These are phyloP conservation scores for Xylariaceae sp. DNA, from an alignment of 2,329 filamentous ascomycete genomes.

Conservation along the genomic window DNA sequence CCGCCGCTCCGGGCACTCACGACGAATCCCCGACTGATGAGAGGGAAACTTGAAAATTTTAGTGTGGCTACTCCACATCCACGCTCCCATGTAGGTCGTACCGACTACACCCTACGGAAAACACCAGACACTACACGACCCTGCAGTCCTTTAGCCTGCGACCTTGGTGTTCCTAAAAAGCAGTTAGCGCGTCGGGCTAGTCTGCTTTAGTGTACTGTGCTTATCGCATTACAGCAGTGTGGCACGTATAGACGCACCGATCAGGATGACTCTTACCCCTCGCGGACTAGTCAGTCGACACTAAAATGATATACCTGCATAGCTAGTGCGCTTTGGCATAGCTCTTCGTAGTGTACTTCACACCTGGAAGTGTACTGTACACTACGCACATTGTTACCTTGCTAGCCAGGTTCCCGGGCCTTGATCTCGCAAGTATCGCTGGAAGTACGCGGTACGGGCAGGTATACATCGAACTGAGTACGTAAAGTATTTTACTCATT, in stretches of 20 bases:
- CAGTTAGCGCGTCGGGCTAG: background rate
- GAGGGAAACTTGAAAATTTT: background rate
- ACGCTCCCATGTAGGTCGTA: background rate
- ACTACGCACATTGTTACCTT: background rate
- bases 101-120: background rate
- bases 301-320: background rate
- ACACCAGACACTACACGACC: background rate
- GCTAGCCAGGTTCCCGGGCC: conserved; percentile 15
- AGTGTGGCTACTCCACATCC: conserved; percentile 10
- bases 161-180: background rate
- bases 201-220: background rate
- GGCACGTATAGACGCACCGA: background rate
- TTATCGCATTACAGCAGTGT: background rate
- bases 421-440: conserved; percentile 8
- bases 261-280: background rate
- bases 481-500: background rate
- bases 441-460: background rate
- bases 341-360: background rate
- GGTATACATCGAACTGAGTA: background rate
- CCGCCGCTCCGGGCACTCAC: conserved; percentile 5
- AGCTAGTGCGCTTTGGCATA: background rate
- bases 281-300: background rate
- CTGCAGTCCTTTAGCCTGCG: background rate
- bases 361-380: background rate
- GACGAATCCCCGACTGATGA: background rate